phyloP scores from a whole-genome alignment of 2,329 filamentous ascomycete genomes.

The Colletotrichum theobromicola region DNA sequence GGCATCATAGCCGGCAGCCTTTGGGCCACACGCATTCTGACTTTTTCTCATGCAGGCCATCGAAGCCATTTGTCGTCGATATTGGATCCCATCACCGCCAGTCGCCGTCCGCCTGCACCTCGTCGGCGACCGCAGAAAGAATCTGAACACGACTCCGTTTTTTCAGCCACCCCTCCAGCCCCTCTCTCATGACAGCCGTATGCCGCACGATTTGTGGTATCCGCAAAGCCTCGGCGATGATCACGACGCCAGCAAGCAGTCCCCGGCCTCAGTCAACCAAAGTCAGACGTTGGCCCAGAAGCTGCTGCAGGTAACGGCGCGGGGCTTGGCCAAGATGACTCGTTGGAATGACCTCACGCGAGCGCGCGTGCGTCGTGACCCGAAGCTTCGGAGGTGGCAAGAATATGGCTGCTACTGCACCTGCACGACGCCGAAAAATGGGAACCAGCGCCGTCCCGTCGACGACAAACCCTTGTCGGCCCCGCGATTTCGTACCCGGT shows the following conservation, averaged over 20 bases:
- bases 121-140: conserved; percentile 20
- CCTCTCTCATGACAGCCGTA: background rate
- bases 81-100: conserved; percentile 6
- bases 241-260: conserved; percentile 8
- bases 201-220: background rate
- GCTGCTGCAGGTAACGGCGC: background rate
- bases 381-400: conserved; percentile 10
- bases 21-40: background rate
- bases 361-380: background rate
- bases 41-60: background rate
- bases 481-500: conserved; percentile 15
- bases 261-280: background rate
- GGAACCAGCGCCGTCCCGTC: background rate
- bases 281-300: background rate
- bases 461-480: conserved; percentile 11
- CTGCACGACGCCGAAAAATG: conserved; percentile 10
- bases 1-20: background rate
- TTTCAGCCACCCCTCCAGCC: conserved; percentile 15
- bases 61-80: background rate
- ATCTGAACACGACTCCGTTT: conserved; percentile 19
- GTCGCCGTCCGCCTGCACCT: conserved; percentile 9
- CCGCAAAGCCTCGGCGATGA: conserved; percentile 10
- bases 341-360: conserved; percentile 14
- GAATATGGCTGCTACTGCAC: background rate
- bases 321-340: conserved; percentile 4